phyloP scores from a whole-genome alignment of 108 stramenopile genomes.

The Skeletonema potamos region DNA sequence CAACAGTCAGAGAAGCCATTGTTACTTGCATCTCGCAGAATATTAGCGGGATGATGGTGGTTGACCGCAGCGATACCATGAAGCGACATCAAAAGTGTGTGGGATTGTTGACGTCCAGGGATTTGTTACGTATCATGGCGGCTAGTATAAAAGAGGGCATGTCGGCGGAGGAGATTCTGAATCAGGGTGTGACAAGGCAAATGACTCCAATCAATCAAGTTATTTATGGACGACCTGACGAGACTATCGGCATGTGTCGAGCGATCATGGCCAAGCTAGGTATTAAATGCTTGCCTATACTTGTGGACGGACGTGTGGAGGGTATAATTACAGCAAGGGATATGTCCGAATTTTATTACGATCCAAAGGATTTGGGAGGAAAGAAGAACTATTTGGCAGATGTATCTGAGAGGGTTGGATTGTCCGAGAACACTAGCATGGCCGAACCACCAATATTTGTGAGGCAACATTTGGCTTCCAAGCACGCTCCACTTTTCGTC shows the following conservation, averaged over 20 bases:
- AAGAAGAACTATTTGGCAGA: slow-evolving; percentile 89
- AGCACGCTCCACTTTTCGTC: slow-evolving; percentile 72
- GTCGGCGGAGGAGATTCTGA: slow-evolving; percentile 48
- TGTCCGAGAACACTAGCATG: slow-evolving; percentile 82
- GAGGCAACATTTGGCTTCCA: slow-evolving; percentile 60
- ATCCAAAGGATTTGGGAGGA: slow-evolving; percentile 84
- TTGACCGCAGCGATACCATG: slow-evolving; percentile 41
- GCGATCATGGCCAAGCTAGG: slow-evolving; percentile 87
- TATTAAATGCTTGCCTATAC: slow-evolving; percentile 91
- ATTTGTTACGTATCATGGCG: slow-evolving; percentile 75
- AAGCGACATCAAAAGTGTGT: slow-evolving; percentile 50
- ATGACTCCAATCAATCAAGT: slow-evolving; percentile 88
- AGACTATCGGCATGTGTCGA: slow-evolving; percentile 85
- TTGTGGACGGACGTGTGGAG: slow-evolving; percentile 78
- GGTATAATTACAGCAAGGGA: slow-evolving; percentile 90
- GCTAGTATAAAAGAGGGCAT: slow-evolving; percentile 61
- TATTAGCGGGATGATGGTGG: slow-evolving; percentile 83
- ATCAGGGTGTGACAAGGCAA: slow-evolving; percentile 41
- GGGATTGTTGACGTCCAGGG: slow-evolving; percentile 76
- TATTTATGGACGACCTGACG: slow-evolving; percentile 79
- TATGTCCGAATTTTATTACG: slow-evolving; percentile 85
- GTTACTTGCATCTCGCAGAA: slow-evolving; percentile 71
- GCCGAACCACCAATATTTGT: slow-evolving; percentile 80
- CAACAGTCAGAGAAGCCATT: slow-evolving; percentile 72
- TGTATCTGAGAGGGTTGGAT: slow-evolving; percentile 87